phyloP scores from a whole-genome alignment of 495 filamentous ascomycete genomes.

The Penicillium odoratum region DNA sequence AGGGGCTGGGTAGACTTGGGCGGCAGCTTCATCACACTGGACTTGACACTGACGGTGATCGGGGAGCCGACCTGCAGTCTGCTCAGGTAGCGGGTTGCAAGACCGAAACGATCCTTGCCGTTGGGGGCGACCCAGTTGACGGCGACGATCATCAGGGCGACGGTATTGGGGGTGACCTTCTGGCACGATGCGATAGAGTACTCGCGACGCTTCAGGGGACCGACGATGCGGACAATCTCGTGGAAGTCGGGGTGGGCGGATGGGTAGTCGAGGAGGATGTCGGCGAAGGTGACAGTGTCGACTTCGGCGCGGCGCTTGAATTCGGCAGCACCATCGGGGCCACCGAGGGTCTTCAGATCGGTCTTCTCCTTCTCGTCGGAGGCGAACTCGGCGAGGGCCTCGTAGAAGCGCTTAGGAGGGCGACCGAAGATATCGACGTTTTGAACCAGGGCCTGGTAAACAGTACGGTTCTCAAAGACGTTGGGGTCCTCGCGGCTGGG shows the following conservation, averaged over 20 bases:
- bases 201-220: conserved; percentile 91
- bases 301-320: conserved; percentile 95
- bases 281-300: conserved; percentile 89
- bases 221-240: conserved; percentile 85
- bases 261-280: conserved; percentile 81
- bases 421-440: conserved; percentile 97
- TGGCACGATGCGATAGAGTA: conserved; percentile 98
- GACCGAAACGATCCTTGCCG: conserved; percentile 88
- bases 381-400: conserved; percentile 84
- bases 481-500: conserved; percentile 78
- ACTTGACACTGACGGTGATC: conserved; percentile 90
- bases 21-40: conserved; percentile 96
- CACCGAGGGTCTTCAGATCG: conserved; percentile 71
- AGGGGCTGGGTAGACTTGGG: conserved; percentile 80
- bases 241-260: conserved; percentile 89
- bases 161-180: conserved; percentile 80
- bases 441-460: conserved; percentile 88
- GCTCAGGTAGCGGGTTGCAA: conserved; percentile 87
- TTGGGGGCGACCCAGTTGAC: conserved; percentile 88
- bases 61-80: conserved; percentile 68
- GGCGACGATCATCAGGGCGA: conserved; percentile 97
- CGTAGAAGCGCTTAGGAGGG: conserved; percentile 96
- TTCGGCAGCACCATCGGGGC: conserved; percentile 82
- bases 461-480: conserved; percentile 83
- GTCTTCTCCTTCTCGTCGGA: conserved; percentile 78